Base-by-base conservation (phyloP, 2,329 filamentous ascomycete genomes). In the Hymenoscyphus occultus region DNA sequence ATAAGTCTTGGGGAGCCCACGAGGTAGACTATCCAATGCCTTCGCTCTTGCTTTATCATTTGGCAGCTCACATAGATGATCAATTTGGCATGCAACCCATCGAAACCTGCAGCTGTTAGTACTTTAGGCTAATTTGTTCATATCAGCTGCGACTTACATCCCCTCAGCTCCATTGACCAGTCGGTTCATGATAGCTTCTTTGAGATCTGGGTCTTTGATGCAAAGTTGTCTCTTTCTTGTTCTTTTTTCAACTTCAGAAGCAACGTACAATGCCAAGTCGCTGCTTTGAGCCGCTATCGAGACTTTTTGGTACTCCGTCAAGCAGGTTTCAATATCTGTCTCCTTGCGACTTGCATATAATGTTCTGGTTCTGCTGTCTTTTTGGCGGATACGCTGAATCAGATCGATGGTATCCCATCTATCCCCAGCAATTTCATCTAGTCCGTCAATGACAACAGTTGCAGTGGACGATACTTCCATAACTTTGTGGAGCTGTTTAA, bases 31-130 rank as follows among this genome's bases (percentile, higher is more conserved):
- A 5, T 40, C 51, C 12, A 66, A 40, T 14, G 61, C 64, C n/a
- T 59, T 39, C 2, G 58, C 58, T 42, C 40, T 48, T 35, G 64
- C 66, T 10, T 61, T 59, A 58, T 73, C 70, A n/a, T 64, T 72
- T 16, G 56, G 57, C 2, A 67, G 45, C 19, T 61, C 39, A 22
- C 58, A 65, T 5, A 67, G 60, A 51, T 65, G 28, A 39, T 67
- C 65, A 19, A 67, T 19, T 59, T 67, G 65, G 28, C 65, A 67
- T 31, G 39, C 22, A n/a, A 63, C 61, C 61, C 61, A 63, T 32
- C 56, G 54, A 35, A 63, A 58, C 54, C 57, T 59, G 35, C 10
- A 19, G 57, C 10, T 6, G 19, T 59, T 40, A 39, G 57, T 16
- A 59, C 19, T 57, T 48, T 39, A 16, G 22, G 56, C 42, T 57